Evolutionary conservation across 805 yeast species (phyloP).

Genomic region (Komagataella kurtzmanii): DNA sequence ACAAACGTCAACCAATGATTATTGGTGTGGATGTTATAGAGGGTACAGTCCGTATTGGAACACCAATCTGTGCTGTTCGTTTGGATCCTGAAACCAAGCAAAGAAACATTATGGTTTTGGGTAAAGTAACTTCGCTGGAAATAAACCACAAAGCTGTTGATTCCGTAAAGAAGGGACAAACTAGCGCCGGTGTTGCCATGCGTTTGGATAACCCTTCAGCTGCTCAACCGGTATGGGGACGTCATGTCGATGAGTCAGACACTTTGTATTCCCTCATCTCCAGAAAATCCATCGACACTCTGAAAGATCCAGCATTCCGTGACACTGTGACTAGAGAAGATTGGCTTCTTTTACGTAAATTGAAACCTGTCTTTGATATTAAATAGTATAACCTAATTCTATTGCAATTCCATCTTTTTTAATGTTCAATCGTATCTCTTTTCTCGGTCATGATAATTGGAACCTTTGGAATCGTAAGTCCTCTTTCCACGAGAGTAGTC

Average conservation of each 20-base stretch:
- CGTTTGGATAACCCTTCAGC: constrained; percentile 87
- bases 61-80: constrained; percentile 92
- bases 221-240: constrained; percentile 97
- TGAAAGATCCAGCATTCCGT: constrained; percentile 97
- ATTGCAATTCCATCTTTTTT: neutral
- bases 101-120: constrained; percentile 58
- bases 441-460: neutral
- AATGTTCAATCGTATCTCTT: neutral
- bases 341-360: constrained; percentile 82
- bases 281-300: constrained; percentile 87
- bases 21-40: constrained; percentile 96
- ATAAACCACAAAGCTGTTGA: constrained; percentile 83
- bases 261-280: constrained; percentile 78
- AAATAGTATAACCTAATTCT: constrained; percentile 21
- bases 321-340: constrained; percentile 89
- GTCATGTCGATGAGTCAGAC: constrained; percentile 94
- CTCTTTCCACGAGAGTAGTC: neutral
- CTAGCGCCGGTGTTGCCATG: constrained; percentile 97
- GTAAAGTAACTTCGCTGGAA: constrained; percentile 86
- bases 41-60: constrained; percentile 81
- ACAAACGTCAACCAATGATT: constrained; percentile 98
- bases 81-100: constrained; percentile 75
- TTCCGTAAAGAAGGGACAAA: constrained; percentile 83
- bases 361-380: constrained; percentile 83
- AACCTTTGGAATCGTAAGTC: neutral